Evolutionary conservation across 441 rosid genomes (phyloP).

Genomic region (Gossypium schwendimanii): DNA sequence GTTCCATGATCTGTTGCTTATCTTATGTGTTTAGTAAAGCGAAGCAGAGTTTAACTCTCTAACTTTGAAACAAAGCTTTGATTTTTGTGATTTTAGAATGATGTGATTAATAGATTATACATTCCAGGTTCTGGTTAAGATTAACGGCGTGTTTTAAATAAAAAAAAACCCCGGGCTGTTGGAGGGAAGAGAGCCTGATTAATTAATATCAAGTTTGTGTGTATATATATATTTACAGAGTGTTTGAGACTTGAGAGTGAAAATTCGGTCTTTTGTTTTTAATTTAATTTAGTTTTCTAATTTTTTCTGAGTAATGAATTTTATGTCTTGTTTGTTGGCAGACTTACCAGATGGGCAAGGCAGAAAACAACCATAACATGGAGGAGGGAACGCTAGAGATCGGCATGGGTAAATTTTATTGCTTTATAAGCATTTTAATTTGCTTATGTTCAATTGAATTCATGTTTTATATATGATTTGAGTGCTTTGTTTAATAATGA

Average conservation of each 20-base stretch:
- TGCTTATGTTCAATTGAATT: neutral
- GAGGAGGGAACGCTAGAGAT: conserved; percentile 79
- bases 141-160: neutral
- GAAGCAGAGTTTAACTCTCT: neutral
- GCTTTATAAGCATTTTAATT: neutral
- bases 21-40: neutral
- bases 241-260: neutral
- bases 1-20: neutral
- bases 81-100: neutral
- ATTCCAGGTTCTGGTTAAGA: neutral
- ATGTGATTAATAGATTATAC: neutral
- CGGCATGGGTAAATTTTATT: conserved; percentile 68
- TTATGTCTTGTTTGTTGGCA: neutral
- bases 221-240: neutral
- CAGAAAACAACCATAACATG: conserved; percentile 37
- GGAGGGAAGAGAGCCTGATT: neutral
- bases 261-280: neutral
- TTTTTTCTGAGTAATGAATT: neutral
- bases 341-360: conserved; percentile 35
- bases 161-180: neutral
- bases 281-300: neutral
- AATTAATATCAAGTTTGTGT: neutral
- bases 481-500: neutral
- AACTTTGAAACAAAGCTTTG: neutral
- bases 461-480: neutral